Evolutionary conservation across 2,329 filamentous ascomycete species (phyloP), one percentile per base, ranked within the genome.

Genomic region (Calonectria ilicicola): DNA sequence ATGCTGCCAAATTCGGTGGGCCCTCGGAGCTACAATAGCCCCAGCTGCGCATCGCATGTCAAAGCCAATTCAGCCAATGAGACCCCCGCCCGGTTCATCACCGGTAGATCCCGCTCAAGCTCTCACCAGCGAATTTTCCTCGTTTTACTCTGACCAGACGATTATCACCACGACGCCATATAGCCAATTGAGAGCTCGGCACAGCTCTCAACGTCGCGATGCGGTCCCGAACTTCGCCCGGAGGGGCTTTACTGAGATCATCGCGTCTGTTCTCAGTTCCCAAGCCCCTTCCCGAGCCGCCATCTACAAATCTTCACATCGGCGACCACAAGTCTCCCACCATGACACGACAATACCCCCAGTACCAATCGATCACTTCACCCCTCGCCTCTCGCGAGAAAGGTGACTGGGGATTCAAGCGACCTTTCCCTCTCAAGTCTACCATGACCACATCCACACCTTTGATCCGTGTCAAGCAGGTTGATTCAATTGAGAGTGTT

Each of bases 341-440:
- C 62, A 83, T 84, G 79, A 98, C 96, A 17, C 88, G 91, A 72
- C 90, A 91, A 35, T 94, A 93, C 84, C 96, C 96, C n/a, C 95
- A 92, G 65, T 90, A 94, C 82, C 94, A 97, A 81, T 91, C 95
- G 74, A 93, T 98, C 81, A 92, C 93, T 17, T 96, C 95, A 0
- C 93, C 95, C 7, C 86, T 89, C 53, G 89, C 91, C 21, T 96
- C 95, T 9, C 89, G 95, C 27, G 86, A 88, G 47, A 91, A 91
- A 80, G 96, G 96, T 42, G 96, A 98, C 81, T 98, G 96, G 96
- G 96, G 96, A 17, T 87, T 98, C 79, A 98, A 98, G 86, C 89
- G 96, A 68, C 89, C 95, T 1, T 87, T 98, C 7, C 96, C 96
- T 1, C 85, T 93, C 10, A 93, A 93, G 82, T 92, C 93, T 3